phyloP scores from a whole-genome alignment of 352 stramenopile species.

The Pythium monospermum region DNA sequence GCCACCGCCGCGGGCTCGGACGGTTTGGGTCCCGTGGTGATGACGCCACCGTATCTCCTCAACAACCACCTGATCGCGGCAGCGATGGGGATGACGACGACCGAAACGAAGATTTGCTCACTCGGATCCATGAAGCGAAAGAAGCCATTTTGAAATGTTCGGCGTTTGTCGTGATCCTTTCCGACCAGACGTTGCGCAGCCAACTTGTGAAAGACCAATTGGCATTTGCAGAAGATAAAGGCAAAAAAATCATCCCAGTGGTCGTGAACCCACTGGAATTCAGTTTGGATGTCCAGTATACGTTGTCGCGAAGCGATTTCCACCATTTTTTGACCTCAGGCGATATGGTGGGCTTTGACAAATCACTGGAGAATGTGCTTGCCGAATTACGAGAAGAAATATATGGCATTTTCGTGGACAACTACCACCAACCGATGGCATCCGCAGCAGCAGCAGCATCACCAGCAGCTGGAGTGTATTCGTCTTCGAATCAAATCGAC shows the following conservation, averaged over 20 bases:
- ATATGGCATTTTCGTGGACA: conserved; percentile 51
- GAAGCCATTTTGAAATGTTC: conserved; percentile 82
- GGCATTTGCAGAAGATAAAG: conserved; percentile 81
- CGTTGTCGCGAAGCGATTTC: conserved; percentile 69
- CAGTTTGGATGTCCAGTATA: conserved; percentile 74
- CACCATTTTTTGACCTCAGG: conserved; percentile 78
- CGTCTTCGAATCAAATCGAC: conserved; percentile 10
- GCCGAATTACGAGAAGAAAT: conserved; percentile 59
- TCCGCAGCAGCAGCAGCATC: too few species aligned
- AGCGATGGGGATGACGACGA: background rate
- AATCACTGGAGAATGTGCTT: conserved; percentile 51
- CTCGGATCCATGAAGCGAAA: conserved; percentile 73
- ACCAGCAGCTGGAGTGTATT: too few species aligned
- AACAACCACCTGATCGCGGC: background rate
- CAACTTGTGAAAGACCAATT: conserved; percentile 77
- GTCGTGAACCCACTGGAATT: conserved; percentile 66
- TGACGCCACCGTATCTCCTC: background rate
- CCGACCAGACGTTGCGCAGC: conserved; percentile 63
- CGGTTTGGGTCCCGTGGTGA: conserved; percentile 5
- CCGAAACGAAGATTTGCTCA: conserved; percentile 50
- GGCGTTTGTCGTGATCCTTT: conserved; percentile 66
- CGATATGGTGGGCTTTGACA: conserved; percentile 73
- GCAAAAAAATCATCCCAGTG: conserved; percentile 73
- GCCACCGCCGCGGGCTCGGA: conserved; percentile 16
- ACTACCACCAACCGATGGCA: too few species aligned